Conservation (phyloP, 148 eudicot genomes). For the Silene latifolia region DNA sequence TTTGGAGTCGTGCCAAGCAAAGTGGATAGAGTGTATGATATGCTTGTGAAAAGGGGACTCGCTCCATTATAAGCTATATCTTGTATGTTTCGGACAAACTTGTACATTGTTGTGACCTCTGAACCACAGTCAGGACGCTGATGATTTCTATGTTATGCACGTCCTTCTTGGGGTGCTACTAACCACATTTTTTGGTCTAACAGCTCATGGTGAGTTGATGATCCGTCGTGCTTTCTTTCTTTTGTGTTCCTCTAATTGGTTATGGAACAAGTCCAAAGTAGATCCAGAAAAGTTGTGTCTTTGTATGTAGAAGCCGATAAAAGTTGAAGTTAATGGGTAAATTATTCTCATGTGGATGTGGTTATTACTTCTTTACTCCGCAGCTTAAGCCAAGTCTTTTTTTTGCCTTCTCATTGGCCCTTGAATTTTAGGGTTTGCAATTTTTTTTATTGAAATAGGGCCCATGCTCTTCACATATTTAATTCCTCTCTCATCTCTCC, state of each 20-base stretch:
- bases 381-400: too few relatives aligned
- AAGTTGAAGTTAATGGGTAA: background rate
- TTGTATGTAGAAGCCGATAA: background rate
- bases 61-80: conserved; percentile 33
- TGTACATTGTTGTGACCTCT: background rate
- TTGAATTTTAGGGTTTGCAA: too few relatives aligned
- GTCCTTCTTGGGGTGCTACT: background rate
- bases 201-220: background rate
- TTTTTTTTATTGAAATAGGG: too few relatives aligned
- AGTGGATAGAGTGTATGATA: conserved; percentile 84
- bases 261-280: background rate
- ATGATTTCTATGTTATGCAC: background rate
- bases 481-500: too few relatives aligned
- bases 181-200: background rate
- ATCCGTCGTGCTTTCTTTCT: background rate
- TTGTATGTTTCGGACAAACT: conserved; percentile 9
- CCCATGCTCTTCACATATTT: too few relatives aligned
- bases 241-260: background rate
- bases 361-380: too few relatives aligned
- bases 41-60: conserved; percentile 76
- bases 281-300: background rate
- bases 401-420: too few relatives aligned
- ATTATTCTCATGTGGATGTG: too few relatives aligned
- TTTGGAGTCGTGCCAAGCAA: conserved; percentile 75
- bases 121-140: background rate